Evolutionary conservation across 164 flowering plant genomes (phyloP).

Genomic region (Hamamelis virginiana): DNA sequence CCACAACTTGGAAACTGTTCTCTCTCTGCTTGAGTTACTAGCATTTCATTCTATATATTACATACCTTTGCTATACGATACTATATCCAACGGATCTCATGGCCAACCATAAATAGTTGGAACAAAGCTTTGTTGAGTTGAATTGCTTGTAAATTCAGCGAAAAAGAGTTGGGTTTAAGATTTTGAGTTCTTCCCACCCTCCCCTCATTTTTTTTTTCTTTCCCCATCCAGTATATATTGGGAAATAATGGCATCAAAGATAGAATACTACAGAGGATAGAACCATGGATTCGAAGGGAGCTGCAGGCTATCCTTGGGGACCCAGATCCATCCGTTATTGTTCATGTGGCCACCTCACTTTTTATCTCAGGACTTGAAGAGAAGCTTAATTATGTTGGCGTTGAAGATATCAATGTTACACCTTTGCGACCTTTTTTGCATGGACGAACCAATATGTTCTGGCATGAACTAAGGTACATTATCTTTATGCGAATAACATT

Average conservation of each 20-base stretch:
- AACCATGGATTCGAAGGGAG: conserved; percentile 84
- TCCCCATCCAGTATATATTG: conserved; percentile 36
- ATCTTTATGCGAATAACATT: neutral
- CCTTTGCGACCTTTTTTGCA: conserved; percentile 58
- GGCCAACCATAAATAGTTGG: too few species aligned
- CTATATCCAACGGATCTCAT: too few species aligned
- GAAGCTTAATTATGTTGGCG: conserved; percentile 18
- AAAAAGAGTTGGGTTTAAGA: neutral
- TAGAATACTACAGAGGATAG: conserved; percentile 42
- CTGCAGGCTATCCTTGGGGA: conserved; percentile 68
- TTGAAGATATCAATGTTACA: conserved; percentile 28
- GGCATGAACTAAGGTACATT: conserved; percentile 80
- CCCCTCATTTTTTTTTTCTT: conserved; percentile 7
- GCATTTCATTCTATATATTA: too few species aligned
- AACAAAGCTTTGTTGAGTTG: too few species aligned
- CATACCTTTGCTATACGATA: too few species aligned
- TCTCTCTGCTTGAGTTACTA: too few species aligned
- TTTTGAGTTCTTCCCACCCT: conserved; percentile 3
- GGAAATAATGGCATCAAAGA: conserved; percentile 28
- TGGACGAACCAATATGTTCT: conserved; percentile 47
- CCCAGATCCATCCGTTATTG: conserved; percentile 66
- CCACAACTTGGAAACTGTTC: too few species aligned
- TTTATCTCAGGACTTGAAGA: conserved; percentile 39
- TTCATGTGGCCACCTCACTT: conserved; percentile 61
- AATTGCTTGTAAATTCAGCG: neutral